Evolutionary conservation across 352 stramenopile species (phyloP).

Genomic region (Aphanomyces cochlioides): DNA sequence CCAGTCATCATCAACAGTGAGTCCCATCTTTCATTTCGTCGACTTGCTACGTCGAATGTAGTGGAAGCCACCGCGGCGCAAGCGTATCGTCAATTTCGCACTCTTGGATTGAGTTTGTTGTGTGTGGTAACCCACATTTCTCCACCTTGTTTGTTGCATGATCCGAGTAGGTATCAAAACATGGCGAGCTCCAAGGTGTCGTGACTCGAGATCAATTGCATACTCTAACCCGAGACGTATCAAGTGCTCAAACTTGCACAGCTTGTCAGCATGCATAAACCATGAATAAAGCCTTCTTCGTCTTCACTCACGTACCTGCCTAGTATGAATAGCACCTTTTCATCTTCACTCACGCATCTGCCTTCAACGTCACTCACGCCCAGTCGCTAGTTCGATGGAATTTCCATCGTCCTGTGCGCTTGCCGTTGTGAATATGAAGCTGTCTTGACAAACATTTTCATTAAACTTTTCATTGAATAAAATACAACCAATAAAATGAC

Average conservation of each 20-base stretch:
- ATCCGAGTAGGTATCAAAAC: constrained; percentile 6
- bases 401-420: no score
- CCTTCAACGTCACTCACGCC: no score
- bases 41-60: neutral
- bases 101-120: constrained; percentile 16
- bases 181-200: constrained; percentile 16
- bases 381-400: no score
- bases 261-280: neutral
- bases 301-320: no score
- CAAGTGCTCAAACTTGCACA: neutral
- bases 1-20: constrained; percentile 18
- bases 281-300: no score
- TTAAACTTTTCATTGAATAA: neutral
- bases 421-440: no score
- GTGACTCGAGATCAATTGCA: constrained; percentile 23
- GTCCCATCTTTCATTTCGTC: no score
- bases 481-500: neutral
- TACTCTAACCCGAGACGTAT: neutral
- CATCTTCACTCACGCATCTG: no score
- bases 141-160: neutral
- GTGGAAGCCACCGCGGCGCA: constrained; percentile 25
- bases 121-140: constrained; percentile 10
- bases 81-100: constrained; percentile 25
- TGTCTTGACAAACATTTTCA: no score
- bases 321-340: no score